Percentiles rank a stretch among this genome's conserved stretches.
Conservation (phyloP, 2,329 filamentous ascomycete species). For the Claviceps arundinis region DNA sequence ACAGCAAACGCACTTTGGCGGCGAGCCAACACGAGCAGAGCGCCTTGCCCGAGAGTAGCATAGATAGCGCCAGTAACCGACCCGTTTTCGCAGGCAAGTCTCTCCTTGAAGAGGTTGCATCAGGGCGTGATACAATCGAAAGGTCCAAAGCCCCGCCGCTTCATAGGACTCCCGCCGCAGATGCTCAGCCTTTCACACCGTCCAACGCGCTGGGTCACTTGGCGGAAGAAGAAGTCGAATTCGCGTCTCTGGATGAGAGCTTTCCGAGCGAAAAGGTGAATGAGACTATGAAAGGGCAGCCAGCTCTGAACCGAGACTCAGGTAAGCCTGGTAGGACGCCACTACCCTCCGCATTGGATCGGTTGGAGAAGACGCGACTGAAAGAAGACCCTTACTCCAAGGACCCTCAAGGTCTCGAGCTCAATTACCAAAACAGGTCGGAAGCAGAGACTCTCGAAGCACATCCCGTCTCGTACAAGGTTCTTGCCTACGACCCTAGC, state of each 20-base stretch:
- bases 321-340: neutral
- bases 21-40: slow-evolving; percentile 8
- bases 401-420: slow-evolving; percentile 34
- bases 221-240: slow-evolving; percentile 17
- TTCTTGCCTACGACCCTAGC: slow-evolving; percentile 50
- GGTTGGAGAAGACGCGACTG: slow-evolving; percentile 6
- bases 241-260: slow-evolving; percentile 28
- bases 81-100: slow-evolving; percentile 31
- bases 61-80: slow-evolving; percentile 2
- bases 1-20: slow-evolving; percentile 8
- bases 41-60: slow-evolving; percentile 3
- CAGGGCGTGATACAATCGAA: slow-evolving; percentile 24
- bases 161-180: slow-evolving; percentile 9
- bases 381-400: slow-evolving; percentile 28
- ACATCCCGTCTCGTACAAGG: slow-evolving; percentile 35
- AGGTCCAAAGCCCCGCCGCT: slow-evolving; percentile 13
- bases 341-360: slow-evolving; percentile 3
- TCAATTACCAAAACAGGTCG: slow-evolving; percentile 14
- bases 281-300: slow-evolving; percentile 14
- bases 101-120: slow-evolving; percentile 38
- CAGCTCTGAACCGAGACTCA: slow-evolving; percentile 16
- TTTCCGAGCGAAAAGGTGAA: slow-evolving; percentile 18
- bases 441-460: neutral
- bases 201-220: neutral
- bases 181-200: neutral